A percentile compares a stretch with the other conserved stretches of the same genome.
Evolutionary conservation across 441 rosid species (phyloP).

Genomic region (Croton setiger): DNA sequence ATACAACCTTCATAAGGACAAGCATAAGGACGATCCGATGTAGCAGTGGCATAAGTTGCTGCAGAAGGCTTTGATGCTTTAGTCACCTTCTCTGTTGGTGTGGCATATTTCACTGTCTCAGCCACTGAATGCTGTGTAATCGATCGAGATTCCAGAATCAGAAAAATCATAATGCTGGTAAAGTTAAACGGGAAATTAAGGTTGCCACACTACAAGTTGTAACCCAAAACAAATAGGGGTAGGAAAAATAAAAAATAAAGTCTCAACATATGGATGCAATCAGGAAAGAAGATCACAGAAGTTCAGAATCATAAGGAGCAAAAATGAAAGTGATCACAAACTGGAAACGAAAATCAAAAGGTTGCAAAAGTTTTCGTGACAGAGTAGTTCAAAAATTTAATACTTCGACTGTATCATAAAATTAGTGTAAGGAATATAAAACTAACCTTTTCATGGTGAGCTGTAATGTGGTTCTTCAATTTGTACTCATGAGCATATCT

Average conservation of each 20-base stretch:
- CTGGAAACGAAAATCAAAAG: not conserved
- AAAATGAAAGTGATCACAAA: not conserved
- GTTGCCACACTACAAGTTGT: not conserved
- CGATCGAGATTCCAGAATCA: conserved; percentile 5
- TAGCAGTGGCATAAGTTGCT: conserved; percentile 50
- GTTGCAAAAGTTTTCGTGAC: too few relatives aligned
- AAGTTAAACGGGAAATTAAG: not conserved
- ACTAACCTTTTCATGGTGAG: conserved; percentile 84
- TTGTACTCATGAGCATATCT: conserved; percentile 98
- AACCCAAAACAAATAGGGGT: not conserved
- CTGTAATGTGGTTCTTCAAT: conserved; percentile 78
- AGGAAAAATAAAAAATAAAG: too few relatives aligned
- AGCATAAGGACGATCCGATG: conserved; percentile 76
- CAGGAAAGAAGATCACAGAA: too few relatives aligned
- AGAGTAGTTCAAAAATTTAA: not conserved
- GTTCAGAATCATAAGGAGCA: too few relatives aligned
- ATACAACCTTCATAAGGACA: conserved; percentile 93
- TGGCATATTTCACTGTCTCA: conserved; percentile 54
- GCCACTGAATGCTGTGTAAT: conserved; percentile 44
- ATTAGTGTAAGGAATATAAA: not conserved
- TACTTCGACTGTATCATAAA: not conserved
- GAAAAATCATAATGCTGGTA: not conserved
- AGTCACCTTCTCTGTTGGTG: conserved; percentile 67
- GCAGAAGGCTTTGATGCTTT: conserved; percentile 57
- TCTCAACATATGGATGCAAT: too few relatives aligned